Percentiles rank a stretch among this genome's conserved stretches.
phyloP scores from a whole-genome alignment of 1,284 basidiomycete genomes.

The Rhodotorula sp. region DNA sequence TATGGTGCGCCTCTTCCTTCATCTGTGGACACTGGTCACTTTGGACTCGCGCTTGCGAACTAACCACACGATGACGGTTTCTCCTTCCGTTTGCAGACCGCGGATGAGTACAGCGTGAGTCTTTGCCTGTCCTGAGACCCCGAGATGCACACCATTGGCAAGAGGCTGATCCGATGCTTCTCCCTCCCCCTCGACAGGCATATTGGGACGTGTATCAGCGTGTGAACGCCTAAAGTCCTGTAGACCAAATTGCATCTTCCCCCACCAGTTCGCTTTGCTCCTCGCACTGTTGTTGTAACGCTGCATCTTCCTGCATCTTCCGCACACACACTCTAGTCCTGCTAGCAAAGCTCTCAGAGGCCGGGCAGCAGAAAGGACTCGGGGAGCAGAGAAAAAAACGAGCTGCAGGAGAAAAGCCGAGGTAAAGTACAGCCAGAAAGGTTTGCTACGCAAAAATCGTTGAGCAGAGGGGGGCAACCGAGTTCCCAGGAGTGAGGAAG shows the following conservation, averaged over 20 bases:
- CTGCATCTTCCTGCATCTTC: background rate
- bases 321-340: background rate
- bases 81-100: background rate
- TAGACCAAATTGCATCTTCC: background rate
- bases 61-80: no score
- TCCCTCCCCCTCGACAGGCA: background rate
- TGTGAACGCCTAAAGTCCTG: constrained; percentile 4
- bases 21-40: background rate
- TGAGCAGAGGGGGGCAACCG: background rate
- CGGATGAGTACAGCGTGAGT: constrained; percentile 22
- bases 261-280: background rate
- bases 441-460: background rate
- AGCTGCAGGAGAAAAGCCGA: background rate
- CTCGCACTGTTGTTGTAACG: background rate
- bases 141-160: background rate
- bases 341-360: background rate
- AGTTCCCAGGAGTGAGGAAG: background rate
- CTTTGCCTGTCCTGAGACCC: background rate
- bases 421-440: constrained; percentile 6
- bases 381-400: background rate
- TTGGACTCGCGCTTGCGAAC: background rate
- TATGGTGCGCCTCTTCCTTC: background rate
- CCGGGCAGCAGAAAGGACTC: background rate
- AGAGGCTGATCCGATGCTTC: no score
- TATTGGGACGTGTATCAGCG: constrained; percentile 22